These are phyloP conservation scores for Fusarium austroafricanum DNA, from an alignment of 2,329 filamentous ascomycete genomes.

Conservation along the genomic window DNA sequence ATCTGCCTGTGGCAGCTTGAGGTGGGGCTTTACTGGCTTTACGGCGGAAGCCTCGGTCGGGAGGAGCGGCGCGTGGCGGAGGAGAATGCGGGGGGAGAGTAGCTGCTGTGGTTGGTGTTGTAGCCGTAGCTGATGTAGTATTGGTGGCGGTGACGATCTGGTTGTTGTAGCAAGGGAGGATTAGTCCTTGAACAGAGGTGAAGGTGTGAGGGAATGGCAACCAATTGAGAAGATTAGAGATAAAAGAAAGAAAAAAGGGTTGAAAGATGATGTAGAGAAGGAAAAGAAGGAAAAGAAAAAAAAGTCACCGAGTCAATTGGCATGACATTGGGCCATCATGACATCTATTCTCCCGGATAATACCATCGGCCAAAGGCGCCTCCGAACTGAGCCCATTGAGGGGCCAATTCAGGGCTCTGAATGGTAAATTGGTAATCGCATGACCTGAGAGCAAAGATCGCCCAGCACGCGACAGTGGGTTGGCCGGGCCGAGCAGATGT, in stretches of 20 bases:
- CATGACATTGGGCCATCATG: slow-evolving; percentile 24
- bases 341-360: slow-evolving; percentile 27
- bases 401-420: slow-evolving; percentile 31
- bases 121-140: slow-evolving; percentile 2
- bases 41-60: slow-evolving; percentile 44
- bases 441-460: slow-evolving; percentile 39
- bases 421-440: slow-evolving; percentile 33
- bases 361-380: slow-evolving; percentile 27
- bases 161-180: slow-evolving; percentile 21
- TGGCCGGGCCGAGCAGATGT: slow-evolving; percentile 30
- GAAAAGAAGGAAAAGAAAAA: background rate
- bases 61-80: slow-evolving; percentile 42
- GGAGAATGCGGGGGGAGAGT: slow-evolving; percentile 44
- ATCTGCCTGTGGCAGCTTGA: slow-evolving; percentile 28
- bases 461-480: slow-evolving; percentile 40
- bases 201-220: background rate
- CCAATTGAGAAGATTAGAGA: background rate
- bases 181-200: slow-evolving; percentile 13
- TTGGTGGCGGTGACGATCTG: slow-evolving; percentile 6
- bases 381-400: slow-evolving; percentile 36
- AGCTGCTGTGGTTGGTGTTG: slow-evolving; percentile 1
- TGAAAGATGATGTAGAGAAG: background rate
- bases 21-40: slow-evolving; percentile 40
- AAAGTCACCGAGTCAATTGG: slow-evolving; percentile 20
- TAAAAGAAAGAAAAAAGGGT: background rate